Evolutionary conservation across 345 rosid species (phyloP), one percentile per base, ranked within the genome.

Genomic region (Ailanthus altissimus): DNA sequence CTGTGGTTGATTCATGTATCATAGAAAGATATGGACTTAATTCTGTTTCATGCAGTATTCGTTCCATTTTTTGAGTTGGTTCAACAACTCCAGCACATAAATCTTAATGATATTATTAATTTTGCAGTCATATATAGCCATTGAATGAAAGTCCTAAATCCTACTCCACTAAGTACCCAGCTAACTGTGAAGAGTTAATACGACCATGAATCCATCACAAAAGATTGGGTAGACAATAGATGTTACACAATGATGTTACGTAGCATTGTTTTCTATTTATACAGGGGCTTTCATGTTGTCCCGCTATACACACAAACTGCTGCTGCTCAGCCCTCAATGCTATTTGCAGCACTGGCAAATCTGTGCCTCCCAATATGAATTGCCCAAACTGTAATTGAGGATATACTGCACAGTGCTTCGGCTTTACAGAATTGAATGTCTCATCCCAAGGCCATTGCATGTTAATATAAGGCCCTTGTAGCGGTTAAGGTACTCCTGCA

Each of bases 401-500:
- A 60, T 7, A 74, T 32, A 42, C 49, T 13, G 61, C 50, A 67
- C 20, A 38, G 63, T 68, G 59, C 23, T 43, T 43, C 26, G 53
- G 76, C 50, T 32, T 84, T 83, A 94, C 94, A 89, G 87, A 58
- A 91, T 90, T 21, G 92, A 92, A 38, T 89, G 89, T 84, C 72
- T 87, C 86, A 93, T 88, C 75, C 98, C 99, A 63, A 93, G 92
- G 77, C 99, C 99, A 64, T 89, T 95, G 83, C 99, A 93, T 82
- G 98, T 95, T 64, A 95, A 77, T 86, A 95, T 91, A 28, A 95
- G 96, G 72, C 97, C 97, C 82, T 93, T 90, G 90, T 95, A 89
- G 8, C 86, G 89, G 77, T 89, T 84, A 15, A 95, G 92, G 60
- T 91, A 90, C 46, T 93, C 98, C 99, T 95, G 90, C 87, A 88